Evolutionary conservation across 257 asterid genomes (phyloP).

Genomic region (Euphrasia confusa): DNA sequence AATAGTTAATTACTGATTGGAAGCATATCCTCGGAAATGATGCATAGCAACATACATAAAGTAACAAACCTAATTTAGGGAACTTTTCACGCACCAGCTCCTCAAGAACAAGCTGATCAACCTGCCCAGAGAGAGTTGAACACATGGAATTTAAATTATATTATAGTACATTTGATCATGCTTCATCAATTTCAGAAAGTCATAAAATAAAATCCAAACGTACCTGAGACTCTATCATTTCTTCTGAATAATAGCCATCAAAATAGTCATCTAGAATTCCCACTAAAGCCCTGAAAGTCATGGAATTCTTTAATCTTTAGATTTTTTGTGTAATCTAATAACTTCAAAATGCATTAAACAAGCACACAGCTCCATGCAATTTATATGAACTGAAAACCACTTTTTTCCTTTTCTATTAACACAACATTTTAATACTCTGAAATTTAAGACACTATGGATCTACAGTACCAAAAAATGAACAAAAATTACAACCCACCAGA

Average conservation of each 20-base stretch:
- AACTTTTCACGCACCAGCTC: constrained; percentile 87
- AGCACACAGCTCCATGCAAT: constrained; percentile 15
- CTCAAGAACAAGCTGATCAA: constrained; percentile 93
- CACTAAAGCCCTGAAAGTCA: constrained; percentile 70
- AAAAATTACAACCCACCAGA: constrained; percentile 63
- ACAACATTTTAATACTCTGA: constrained; percentile 2
- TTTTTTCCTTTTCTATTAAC: not conserved
- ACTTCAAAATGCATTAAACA: not conserved
- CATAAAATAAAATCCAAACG: constrained; percentile 4
- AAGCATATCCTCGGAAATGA: constrained; percentile 6
- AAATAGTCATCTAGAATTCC: constrained; percentile 93
- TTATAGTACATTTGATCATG: constrained; percentile 21
- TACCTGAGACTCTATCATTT: constrained; percentile 98
- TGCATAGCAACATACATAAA: constrained; percentile 13
- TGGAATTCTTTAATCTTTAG: constrained; percentile 30
- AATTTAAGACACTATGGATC: constrained; percentile 11
- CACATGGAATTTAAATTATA: constrained; percentile 20
- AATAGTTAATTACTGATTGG: constrained; percentile 1
- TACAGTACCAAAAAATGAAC: constrained; percentile 18
- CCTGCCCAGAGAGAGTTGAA: constrained; percentile 45
- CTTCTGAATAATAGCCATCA: constrained; percentile 95
- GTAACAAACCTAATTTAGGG: constrained; percentile 68
- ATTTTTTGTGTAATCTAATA: constrained; percentile 20
- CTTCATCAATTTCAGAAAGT: not conserved
- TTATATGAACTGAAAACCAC: constrained; percentile 4